Evolutionary conservation across 2,329 filamentous ascomycete genomes (phyloP), one percentile per base, ranked within the genome.

Genomic region (Fusarium liriodendri): DNA sequence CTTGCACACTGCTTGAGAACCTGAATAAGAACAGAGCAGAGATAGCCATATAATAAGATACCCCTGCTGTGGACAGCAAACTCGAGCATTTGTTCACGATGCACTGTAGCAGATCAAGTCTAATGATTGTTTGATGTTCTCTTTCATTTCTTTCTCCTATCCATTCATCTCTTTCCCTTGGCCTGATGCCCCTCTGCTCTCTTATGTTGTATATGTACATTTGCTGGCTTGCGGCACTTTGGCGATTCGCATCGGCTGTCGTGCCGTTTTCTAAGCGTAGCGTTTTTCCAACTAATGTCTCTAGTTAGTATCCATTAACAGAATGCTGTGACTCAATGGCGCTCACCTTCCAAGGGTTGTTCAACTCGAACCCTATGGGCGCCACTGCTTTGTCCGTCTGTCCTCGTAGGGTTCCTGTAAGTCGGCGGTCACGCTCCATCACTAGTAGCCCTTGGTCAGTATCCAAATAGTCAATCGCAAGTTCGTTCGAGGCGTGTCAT

Each of bases 1-100:
- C 97, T 1, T 99, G 97, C 81, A 93, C 92, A 71, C 85, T 99
- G 52, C 88, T 99, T 4, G 95, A 98, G 77, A 94, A 93, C 0
- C 83, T 99, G 57, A 99, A 99, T 81, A 98, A 97, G 83, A 92
- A 92, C 75, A 85, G 90, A 69, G 84, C 89, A 67, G 86, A 90
- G 76, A 89, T 92, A 71, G 81, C 84, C 77, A 87, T 90, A 84
- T 89, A 83, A 80, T 60, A 33, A 64, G 47, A 69, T 64, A 75
- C 59, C 61, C 35, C 40, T 64, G 63, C 37, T 58, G 47, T 60
- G 67, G 10, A 45, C 11, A 33, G 29, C 40, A 33, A 9, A 10
- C 6, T 35, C 20, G n/a, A 5, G 11, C n/a, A 18, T 27, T 47
- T 29, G 25, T 18, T 16, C 20, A 58, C 35, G 35, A 42, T n/a